Conservation (phyloP, 2,329 filamentous ascomycete genomes). For the Pyricularia grisea region DNA sequence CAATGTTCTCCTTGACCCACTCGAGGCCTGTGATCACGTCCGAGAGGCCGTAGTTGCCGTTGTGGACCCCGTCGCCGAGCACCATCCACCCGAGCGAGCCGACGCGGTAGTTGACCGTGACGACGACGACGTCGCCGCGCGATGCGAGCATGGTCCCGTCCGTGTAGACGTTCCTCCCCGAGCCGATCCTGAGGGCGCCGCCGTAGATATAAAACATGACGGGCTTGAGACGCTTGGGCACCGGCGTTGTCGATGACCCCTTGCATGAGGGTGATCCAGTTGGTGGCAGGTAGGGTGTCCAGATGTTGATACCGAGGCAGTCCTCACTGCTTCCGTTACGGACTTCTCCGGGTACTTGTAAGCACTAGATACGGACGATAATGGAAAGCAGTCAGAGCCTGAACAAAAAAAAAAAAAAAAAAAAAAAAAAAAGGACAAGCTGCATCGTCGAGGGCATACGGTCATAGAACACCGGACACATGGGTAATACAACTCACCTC, state of each 20-base stretch:
- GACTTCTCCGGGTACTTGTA: slow-evolving; percentile 20
- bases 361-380: slow-evolving; percentile 10
- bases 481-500: slow-evolving; percentile 8
- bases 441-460: background rate
- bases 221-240: slow-evolving; percentile 25
- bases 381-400: background rate
- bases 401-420: too few relatives aligned
- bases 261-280: background rate
- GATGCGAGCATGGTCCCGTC: slow-evolving; percentile 35
- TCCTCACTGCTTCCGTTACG: slow-evolving; percentile 19
- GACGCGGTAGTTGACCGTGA: slow-evolving; percentile 30
- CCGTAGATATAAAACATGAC: slow-evolving; percentile 38
- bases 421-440: background rate
- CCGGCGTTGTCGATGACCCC: background rate
- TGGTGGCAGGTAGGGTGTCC: slow-evolving; percentile 22
- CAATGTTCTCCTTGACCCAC: slow-evolving; percentile 28
- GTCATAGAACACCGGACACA: background rate
- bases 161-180: slow-evolving; percentile 30
- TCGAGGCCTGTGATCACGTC: slow-evolving; percentile 28
- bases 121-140: slow-evolving; percentile 32
- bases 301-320: slow-evolving; percentile 28
- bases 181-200: slow-evolving; percentile 29
- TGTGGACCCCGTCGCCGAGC: slow-evolving; percentile 22
- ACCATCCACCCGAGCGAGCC: slow-evolving; percentile 19
- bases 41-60: slow-evolving; percentile 30